phyloP scores from a whole-genome alignment of 202 grass and related monocot species.

The Alloteropsis angusta region DNA sequence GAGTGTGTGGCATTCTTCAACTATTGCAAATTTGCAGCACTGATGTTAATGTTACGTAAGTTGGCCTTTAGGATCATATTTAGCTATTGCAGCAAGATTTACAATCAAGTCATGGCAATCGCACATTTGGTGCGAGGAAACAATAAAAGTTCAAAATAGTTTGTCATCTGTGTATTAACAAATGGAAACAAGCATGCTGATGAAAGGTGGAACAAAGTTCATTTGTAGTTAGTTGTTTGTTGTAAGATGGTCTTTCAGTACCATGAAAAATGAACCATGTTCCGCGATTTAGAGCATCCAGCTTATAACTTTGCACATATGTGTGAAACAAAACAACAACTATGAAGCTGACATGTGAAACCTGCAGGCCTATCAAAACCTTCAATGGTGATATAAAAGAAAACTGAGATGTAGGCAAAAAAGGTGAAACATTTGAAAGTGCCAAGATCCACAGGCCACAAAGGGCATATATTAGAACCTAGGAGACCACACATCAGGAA shows the following conservation, averaged over 20 bases:
- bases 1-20: neutral
- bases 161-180: neutral
- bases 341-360: neutral
- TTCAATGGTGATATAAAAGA: neutral
- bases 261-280: neutral
- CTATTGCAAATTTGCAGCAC: neutral
- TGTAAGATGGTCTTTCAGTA: neutral
- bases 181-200: neutral
- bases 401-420: neutral
- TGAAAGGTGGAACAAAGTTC: neutral
- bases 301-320: neutral
- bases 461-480: neutral
- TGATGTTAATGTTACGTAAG: neutral
- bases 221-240: neutral
- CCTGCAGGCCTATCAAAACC: neutral
- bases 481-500: neutral
- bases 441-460: neutral
- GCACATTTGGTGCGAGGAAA: neutral
- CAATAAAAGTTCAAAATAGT: neutral
- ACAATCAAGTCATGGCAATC: neutral
- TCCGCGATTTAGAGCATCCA: neutral
- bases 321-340: neutral
- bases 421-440: neutral
- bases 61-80: neutral
- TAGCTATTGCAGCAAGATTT: neutral